A percentile compares a stretch with the other conserved stretches of the same genome.
These are phyloP conservation scores for Eimeria tenella DNA, from an alignment of 169 alveolate species.

Conservation along the genomic window DNA sequence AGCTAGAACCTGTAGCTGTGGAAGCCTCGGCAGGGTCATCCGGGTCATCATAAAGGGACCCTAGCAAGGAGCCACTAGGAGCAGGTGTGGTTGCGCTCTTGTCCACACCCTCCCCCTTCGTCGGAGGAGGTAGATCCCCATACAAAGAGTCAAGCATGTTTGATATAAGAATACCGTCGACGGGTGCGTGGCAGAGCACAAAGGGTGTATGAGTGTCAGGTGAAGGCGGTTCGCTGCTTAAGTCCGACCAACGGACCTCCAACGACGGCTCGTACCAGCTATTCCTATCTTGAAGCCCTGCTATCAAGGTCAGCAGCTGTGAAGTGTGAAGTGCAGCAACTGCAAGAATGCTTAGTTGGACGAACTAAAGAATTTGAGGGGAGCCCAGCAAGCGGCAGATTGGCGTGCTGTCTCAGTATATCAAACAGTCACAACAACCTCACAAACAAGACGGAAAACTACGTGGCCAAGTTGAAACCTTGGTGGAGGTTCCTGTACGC, in stretches of 20 bases:
- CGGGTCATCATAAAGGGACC: slow-evolving; percentile 78
- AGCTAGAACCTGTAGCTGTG: slow-evolving; percentile 23
- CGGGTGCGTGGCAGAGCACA: neutral
- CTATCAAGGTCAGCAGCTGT: no score
- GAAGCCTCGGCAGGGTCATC: slow-evolving; percentile 71
- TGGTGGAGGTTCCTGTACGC: neutral
- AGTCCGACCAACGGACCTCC: no score
- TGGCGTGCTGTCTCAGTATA: no score
- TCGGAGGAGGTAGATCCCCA: slow-evolving; percentile 88
- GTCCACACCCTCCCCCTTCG: slow-evolving; percentile 72
- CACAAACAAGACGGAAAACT: neutral
- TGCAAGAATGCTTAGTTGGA: no score
- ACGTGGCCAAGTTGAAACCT: neutral
- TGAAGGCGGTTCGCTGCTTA: neutral
- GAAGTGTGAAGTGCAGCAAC: no score
- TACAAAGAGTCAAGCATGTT: slow-evolving; percentile 85
- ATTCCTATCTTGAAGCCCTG: no score
- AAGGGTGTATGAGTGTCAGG: neutral
- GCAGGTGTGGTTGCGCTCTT: slow-evolving; percentile 54
- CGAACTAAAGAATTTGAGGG: no score
- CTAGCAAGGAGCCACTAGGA: slow-evolving; percentile 70
- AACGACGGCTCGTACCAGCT: no score
- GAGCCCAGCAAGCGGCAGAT: no score
- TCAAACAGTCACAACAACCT: neutral
- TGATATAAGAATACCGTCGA: neutral